Evolutionary conservation across 2,329 filamentous ascomycete species (phyloP).

Genomic region (Coniochaeta sp.): DNA sequence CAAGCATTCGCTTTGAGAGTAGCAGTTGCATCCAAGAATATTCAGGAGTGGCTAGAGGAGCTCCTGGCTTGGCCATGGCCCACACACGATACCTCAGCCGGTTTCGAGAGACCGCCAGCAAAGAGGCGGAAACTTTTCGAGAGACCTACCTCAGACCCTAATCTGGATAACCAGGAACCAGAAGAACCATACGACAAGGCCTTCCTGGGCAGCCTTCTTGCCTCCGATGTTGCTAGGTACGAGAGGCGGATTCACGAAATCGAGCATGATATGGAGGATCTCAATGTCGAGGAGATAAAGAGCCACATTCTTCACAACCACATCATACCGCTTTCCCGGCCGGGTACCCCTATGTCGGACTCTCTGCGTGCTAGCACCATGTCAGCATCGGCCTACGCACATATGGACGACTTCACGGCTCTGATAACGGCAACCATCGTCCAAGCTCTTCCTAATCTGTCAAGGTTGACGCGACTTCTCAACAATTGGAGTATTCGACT

Average conservation of each 20-base stretch:
- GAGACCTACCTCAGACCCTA: background rate
- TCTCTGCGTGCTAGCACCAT: slow-evolving; percentile 32
- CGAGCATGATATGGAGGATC: slow-evolving; percentile 54
- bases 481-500: slow-evolving; percentile 73
- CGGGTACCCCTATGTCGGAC: slow-evolving; percentile 36
- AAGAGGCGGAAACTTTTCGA: slow-evolving; percentile 28
- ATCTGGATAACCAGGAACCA: background rate
- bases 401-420: slow-evolving; percentile 83
- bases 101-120: slow-evolving; percentile 42
- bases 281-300: slow-evolving; percentile 84
- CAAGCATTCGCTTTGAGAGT: slow-evolving; percentile 65
- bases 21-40: slow-evolving; percentile 61
- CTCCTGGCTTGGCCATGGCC: slow-evolving; percentile 55
- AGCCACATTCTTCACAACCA: slow-evolving; percentile 77
- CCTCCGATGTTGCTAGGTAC: slow-evolving; percentile 56
- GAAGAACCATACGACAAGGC: slow-evolving; percentile 12
- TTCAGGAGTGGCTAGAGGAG: slow-evolving; percentile 71
- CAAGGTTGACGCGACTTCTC: slow-evolving; percentile 65
- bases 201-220: slow-evolving; percentile 66
- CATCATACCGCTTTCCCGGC: slow-evolving; percentile 53
- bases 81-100: slow-evolving; percentile 35
- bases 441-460: slow-evolving; percentile 77
- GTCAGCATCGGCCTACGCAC: slow-evolving; percentile 48
- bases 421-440: slow-evolving; percentile 86
- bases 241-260: slow-evolving; percentile 71